Evolutionary conservation across 106 monocot genomes (phyloP), one percentile per base, ranked within the genome.

Genomic region (Apostasia shenzhenica): DNA sequence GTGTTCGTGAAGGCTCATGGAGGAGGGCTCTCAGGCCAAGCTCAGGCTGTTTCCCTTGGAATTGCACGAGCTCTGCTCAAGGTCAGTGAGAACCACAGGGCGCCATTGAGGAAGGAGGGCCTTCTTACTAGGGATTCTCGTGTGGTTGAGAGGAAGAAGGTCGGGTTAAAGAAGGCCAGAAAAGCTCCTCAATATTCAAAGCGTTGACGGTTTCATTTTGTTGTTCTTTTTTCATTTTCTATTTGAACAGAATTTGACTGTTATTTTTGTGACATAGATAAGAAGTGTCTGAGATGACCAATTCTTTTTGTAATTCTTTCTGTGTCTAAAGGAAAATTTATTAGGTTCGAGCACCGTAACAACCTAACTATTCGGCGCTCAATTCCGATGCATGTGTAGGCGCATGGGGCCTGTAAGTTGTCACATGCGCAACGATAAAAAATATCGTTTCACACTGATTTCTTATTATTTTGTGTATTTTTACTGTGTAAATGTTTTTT

Each of bases 131-230:
- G 95, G 64, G 95, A 97, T 71, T 45, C 92, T 39, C 81, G 95
- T 12, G 81, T 97, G 7, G 95, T 97, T 60, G 95, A 97, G 73
- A 89, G 95, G 70, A 97, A 97, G 88, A 97, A 97, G 58, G 82
- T 82, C 72, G 95, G 95, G 50, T 86, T 92, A 1, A 97, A 86
- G 69, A 97, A 97, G 75, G 95, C 95, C 44, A 67, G 95, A 43
- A 97, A 97, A 76, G 72, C 75, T 1, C 95, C 95, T 42, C 95
- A 97, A 70, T 97, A 53, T 74, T 97, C 95, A 41, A 97, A 97
- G 55, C 95, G 95, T 86, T 97, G 48, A 86, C 66, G 67, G 14
- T 48, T 65, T 8, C 37, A 8, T 37, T 48, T 48, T 14, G 1
- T 8, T 62, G 37, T 64, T 14, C 13, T 47, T 5, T 48, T 46